Evolutionary conservation across 345 rosid genomes (phyloP), one percentile per base, ranked within the genome.

Genomic region (Passiflora organensis): DNA sequence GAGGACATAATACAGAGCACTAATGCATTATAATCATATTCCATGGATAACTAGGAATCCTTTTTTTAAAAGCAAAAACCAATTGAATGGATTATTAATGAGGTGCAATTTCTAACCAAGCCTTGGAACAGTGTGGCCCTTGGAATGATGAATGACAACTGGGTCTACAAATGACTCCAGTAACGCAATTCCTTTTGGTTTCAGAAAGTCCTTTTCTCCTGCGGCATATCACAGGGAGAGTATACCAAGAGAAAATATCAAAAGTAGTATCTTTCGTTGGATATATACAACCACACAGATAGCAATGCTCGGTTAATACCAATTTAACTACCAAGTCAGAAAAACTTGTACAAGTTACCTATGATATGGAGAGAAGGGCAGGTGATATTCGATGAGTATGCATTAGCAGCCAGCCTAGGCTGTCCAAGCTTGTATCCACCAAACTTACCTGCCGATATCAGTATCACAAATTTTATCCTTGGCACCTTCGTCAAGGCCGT

Each of bases 301-400:
- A n/a, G n/a, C n/a, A n/a, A n/a, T n/a, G n/a, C n/a, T n/a, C n/a
- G n/a, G n/a, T n/a, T n/a, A n/a, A n/a, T n/a, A n/a, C n/a, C n/a
- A n/a, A n/a, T n/a, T n/a, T n/a, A n/a, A n/a, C n/a, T n/a, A n/a
- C n/a, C n/a, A n/a, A n/a, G n/a, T n/a, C n/a, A n/a, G n/a, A n/a
- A n/a, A n/a, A n/a, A n/a, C n/a, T n/a, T n/a, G n/a, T n/a, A 43
- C 21, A 14, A 34, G 16, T 46, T 65, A 84, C 87, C 87, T 52
- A 84, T 75, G 54, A 84, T 54, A 53, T 84, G 91, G 24, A 84
- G 73, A 51, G 87, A 82, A 1, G 80, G 82, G 62, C 82, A 82
- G 12, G 50, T 28, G 47, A 79, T 63, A 6, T 80, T 82, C 59
- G 78, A 63, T 45, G 84, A 72, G 62, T 71, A 78, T 22, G 87